A percentile compares a stretch with the other conserved stretches of the same genome.
phyloP scores from a whole-genome alignment of 768 basidiomycete species.

The Gyrodon lividus region DNA sequence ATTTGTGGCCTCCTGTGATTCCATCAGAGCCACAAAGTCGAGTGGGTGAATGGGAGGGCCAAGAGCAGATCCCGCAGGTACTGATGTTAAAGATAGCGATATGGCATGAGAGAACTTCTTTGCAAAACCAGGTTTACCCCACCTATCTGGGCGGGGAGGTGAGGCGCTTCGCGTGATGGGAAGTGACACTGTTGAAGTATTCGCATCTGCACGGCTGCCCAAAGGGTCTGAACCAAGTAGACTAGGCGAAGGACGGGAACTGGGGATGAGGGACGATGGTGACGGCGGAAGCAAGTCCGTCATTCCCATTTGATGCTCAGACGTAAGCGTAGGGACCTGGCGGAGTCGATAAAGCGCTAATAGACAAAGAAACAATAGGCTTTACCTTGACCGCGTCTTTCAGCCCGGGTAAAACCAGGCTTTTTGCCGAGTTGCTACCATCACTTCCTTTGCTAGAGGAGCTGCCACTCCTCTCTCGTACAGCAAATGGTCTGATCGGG shows the following conservation, averaged over 20 bases:
- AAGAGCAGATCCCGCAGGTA: constrained; percentile 28
- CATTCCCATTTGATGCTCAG: constrained; percentile 69
- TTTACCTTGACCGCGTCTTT: constrained; percentile 73
- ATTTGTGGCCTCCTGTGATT: constrained; percentile 58
- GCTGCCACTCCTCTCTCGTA: constrained; percentile 49
- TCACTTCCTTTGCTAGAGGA: constrained; percentile 42
- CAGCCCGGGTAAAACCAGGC: constrained; percentile 52
- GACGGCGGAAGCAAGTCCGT: constrained; percentile 74
- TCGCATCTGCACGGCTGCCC: constrained; percentile 30
- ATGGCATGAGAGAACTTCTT: constrained; percentile 32
- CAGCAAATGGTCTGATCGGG: constrained; percentile 47
- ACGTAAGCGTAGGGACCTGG: constrained; percentile 65
- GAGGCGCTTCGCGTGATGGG: constrained; percentile 35
- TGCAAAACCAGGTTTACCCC: constrained; percentile 18
- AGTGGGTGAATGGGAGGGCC: constrained; percentile 60
- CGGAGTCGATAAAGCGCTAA: constrained; percentile 1
- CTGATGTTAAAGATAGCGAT: constrained; percentile 35
- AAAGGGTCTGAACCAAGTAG: constrained; percentile 33
- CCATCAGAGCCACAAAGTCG: constrained; percentile 60
- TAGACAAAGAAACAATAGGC: background rate
- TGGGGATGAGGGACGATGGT: constrained; percentile 47
- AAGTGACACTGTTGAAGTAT: constrained; percentile 41
- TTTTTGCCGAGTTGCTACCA: constrained; percentile 25
- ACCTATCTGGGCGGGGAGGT: constrained; percentile 24
- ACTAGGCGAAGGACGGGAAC: constrained; percentile 38